phyloP scores from a whole-genome alignment of 2,329 filamentous ascomycete genomes.

The Sclerotinia spermophila region DNA sequence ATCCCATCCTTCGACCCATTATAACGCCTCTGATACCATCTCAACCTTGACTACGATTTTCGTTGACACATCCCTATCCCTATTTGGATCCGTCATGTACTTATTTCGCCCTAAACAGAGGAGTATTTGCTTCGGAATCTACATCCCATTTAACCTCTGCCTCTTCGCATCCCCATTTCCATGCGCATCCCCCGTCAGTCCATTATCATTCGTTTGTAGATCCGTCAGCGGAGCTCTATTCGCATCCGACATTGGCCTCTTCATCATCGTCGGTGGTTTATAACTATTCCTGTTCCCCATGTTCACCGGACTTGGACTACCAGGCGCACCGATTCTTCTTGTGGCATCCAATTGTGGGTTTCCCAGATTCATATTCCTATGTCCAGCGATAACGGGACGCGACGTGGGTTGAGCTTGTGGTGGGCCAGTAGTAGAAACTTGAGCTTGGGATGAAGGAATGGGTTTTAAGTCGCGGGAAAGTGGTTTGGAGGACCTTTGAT shows the following conservation, averaged over 20 bases:
- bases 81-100: neutral
- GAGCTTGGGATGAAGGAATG: conserved; percentile 39
- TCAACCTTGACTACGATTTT: neutral
- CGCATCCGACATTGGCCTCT: conserved; percentile 29
- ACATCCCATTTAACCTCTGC: conserved; percentile 32
- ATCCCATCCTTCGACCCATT: conserved; percentile 1
- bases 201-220: conserved; percentile 36
- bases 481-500: conserved; percentile 72
- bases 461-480: conserved; percentile 57
- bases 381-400: neutral
- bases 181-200: conserved; percentile 19
- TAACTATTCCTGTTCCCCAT: conserved; percentile 57
- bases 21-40: neutral
- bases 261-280: conserved; percentile 56
- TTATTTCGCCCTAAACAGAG: neutral
- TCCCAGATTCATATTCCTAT: neutral
- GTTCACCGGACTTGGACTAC: conserved; percentile 46
- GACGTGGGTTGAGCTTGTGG: conserved; percentile 34
- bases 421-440: conserved; percentile 26
- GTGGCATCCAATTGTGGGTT: conserved; percentile 41
- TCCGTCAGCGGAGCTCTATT: conserved; percentile 32
- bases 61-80: neutral
- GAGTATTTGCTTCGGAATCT: neutral
- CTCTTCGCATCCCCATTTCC: conserved; percentile 35
- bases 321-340: conserved; percentile 58